Evolutionary conservation across 2,329 filamentous ascomycete genomes (phyloP), one percentile per base, ranked within the genome.

Genomic region (Scedosporium dehoogii): DNA sequence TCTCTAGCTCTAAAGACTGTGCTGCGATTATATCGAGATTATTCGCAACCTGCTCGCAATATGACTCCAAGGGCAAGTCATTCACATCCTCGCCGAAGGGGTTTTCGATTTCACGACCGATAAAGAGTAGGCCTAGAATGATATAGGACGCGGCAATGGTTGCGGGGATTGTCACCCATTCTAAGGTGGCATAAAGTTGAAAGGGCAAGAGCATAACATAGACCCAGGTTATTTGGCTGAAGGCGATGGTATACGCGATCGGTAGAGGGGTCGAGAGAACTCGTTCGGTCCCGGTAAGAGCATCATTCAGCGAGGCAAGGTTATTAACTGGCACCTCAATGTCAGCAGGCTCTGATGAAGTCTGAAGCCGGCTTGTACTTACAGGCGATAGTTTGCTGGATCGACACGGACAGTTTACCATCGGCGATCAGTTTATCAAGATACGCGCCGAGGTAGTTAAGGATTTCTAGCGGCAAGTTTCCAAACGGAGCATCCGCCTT

Each of bases 71-170:
- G 0, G 88, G 88, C 46, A 92, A 76, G 73, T 94, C 90, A 70
- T 93, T 94, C 67, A 92, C 90, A 65, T 93, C 90, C 66, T 86
- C 80, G 63, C 90, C 90, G 72, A 94, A 94, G 4, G 90, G 90
- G 69, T 94, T 91, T 73, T 94, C 90, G 66, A 94, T 89, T 73
- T 94, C 90, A 65, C 85, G 85, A 44, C 90, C 90, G 68, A 93
- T 93, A 65, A 82, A 76, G 29, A 81, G 76, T 53, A 94, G 84
- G 25, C 89, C 89, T 64, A 94, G 83, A 71, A 94, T 93, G 67
- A 94, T 93, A 73, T 92, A 93, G 3, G 88, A 86, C 2, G 87
- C 87, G 3, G 79, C 80, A 16, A 92, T 77, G 53, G 86, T 88
- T 29, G 86, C 90, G 0, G 90, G 90, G 66, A 94, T 38, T 9